Conservation (phyloP, 2,329 filamentous ascomycete genomes). For the Aureobasidium sp. region DNA sequence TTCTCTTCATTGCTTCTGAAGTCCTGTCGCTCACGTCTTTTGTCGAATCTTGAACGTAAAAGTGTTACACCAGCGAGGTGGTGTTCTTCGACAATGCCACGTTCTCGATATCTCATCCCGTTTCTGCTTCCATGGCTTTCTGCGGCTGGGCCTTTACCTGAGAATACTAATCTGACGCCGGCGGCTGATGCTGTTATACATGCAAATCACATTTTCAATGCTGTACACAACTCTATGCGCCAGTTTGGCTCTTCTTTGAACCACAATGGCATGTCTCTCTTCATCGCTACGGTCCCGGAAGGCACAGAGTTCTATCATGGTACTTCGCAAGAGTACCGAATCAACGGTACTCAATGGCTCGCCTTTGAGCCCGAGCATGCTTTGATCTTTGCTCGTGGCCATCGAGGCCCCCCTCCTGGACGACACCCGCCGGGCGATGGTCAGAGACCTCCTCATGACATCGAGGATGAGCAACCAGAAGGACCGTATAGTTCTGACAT, state of each 20-base stretch:
- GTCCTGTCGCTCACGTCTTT: not conserved
- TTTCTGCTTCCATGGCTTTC: conserved; percentile 4
- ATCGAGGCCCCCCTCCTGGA: conserved; percentile 4
- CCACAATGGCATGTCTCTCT: conserved; percentile 70
- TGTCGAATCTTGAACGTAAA: not conserved
- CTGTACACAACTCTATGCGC: conserved; percentile 62
- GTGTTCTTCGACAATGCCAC: not conserved
- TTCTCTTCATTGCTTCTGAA: not conserved
- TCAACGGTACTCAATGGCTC: conserved; percentile 59
- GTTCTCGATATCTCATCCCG: not conserved
- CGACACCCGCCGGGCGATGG: not conserved
- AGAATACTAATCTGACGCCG: not conserved
- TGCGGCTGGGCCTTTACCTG: not conserved
- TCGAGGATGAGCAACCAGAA: not conserved
- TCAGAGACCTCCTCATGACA: not conserved
- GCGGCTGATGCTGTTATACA: not conserved
- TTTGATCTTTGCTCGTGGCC: conserved; percentile 50
- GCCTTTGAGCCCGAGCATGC: conserved; percentile 74
- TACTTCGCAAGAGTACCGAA: conserved; percentile 36
- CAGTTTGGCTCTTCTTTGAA: conserved; percentile 68
- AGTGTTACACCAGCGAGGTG: not conserved
- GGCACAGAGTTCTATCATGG: conserved; percentile 66
- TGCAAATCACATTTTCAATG: conserved; percentile 63
- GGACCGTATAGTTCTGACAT: not conserved
- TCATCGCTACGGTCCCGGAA: conserved; percentile 57